phyloP scores from a whole-genome alignment of 2,329 filamentous ascomycete species.

The Colletotrichum scovillei region DNA sequence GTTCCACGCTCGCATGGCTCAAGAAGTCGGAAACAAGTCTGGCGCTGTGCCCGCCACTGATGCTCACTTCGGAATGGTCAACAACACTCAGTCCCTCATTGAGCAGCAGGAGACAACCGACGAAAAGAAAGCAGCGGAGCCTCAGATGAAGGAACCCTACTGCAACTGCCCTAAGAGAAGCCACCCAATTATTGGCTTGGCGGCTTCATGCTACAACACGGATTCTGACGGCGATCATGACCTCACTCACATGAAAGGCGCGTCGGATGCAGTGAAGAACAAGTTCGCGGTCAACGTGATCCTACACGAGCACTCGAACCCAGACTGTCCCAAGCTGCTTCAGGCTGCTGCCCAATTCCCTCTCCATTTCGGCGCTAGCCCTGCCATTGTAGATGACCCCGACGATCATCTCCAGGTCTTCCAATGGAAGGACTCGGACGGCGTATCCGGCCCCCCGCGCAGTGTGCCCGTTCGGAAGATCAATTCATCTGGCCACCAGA shows the following conservation, averaged over 20 bases:
- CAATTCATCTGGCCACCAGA: not conserved
- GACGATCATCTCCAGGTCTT: slow-evolving; percentile 7
- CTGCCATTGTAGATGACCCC: not conserved
- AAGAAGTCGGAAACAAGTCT: no score
- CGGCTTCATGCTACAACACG: slow-evolving; percentile 2
- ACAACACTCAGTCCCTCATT: not conserved
- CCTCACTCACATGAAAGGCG: not conserved
- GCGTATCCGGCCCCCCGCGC: not conserved
- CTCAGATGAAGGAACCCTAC: not conserved
- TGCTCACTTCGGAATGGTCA: not conserved
- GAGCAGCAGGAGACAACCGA: not conserved
- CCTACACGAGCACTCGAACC: slow-evolving; percentile 1
- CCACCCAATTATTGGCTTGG: slow-evolving; percentile 8
- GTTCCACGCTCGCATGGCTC: not conserved
- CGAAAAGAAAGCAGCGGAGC: not conserved
- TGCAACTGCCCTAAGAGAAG: slow-evolving; percentile 17
- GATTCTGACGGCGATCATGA: slow-evolving; percentile 4
- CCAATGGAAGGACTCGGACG: not conserved
- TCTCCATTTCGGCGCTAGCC: slow-evolving; percentile 20
- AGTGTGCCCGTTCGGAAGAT: not conserved
- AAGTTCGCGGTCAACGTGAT: slow-evolving; percentile 27
- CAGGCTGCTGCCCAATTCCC: slow-evolving; percentile 2
- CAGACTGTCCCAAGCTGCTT: slow-evolving; percentile 22
- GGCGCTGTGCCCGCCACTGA: not conserved
- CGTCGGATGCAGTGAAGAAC: not conserved